Evolutionary conservation across 768 basidiomycete genomes (phyloP), one percentile per base, ranked within the genome.

Genomic region (Mycena albidolilacea): DNA sequence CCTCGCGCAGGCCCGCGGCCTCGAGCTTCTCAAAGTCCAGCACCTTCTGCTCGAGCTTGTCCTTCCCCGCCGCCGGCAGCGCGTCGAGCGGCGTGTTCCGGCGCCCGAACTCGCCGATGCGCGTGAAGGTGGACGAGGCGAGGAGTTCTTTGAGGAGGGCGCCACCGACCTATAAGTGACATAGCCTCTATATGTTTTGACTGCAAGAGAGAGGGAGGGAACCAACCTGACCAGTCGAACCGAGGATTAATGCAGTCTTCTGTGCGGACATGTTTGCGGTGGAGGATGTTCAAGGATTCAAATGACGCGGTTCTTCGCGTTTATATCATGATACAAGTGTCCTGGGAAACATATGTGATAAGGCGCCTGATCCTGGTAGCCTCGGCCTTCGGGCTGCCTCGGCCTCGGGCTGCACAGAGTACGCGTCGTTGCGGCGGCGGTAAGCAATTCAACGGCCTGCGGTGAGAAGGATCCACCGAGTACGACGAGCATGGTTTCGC

Each of bases 61-160:
- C 86, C 74, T 85, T 85, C 5, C 84, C 85, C 0, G 76, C 9
- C 64, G 3, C 19, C 14, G 84, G 77, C 38, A 90, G 79, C 17
- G 83, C 61, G 15, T 86, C 85, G 17, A 79, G 64, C 10, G 87
- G 73, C 0, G 91, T 93, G 15, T 91, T 82, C 21, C 88, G 85
- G 30, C 95, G 87, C 0, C 95, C 95, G 70, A 90, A 93, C 72
- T 95, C 93, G 67, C 87, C 89, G 3, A 95, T 90, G 55, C 85
- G 86, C 1, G 87, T 80, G 82, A 88, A 91, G 37, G 90, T 79
- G 23, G 87, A 77, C 15, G 87, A 90, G 2, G 85, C 81, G 38
- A 96, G 88, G 8, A 95, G 87, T 61, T 91, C 87, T 30, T 83
- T 83, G 17, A 96, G 87, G 55, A 94, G 82, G 50, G 87, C 82